These are phyloP conservation scores for Phytophthora litchii DNA, from an alignment of 352 stramenopile species.

Conservation along the genomic window DNA sequence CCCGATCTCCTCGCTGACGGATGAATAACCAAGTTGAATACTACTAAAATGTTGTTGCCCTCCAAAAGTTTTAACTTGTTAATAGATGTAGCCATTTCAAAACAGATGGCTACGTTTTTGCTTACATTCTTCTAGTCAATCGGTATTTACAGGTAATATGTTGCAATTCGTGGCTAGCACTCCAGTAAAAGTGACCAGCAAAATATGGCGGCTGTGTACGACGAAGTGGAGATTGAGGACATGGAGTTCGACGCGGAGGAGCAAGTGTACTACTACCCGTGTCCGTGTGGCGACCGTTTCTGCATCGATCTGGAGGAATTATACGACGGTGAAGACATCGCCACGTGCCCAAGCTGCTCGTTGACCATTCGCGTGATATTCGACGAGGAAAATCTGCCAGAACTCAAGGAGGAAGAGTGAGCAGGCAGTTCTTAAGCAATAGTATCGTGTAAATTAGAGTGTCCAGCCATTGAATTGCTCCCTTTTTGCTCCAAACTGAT, in stretches of 20 bases:
- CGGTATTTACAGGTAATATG: slow-evolving; percentile 18
- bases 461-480: background rate
- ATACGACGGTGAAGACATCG: slow-evolving; percentile 97
- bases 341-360: slow-evolving; percentile 96
- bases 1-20: slow-evolving; percentile 6
- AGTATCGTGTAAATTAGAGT: slow-evolving; percentile 30
- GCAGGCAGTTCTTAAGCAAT: slow-evolving; percentile 2
- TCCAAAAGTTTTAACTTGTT: slow-evolving; percentile 15
- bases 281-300: slow-evolving; percentile 96
- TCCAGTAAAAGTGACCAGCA: slow-evolving; percentile 1
- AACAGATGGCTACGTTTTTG: slow-evolving; percentile 8
- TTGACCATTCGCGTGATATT: slow-evolving; percentile 97
- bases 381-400: slow-evolving; percentile 87
- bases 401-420: slow-evolving; percentile 64
- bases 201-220: slow-evolving; percentile 92
- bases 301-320: slow-evolving; percentile 88
- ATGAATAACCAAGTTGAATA: slow-evolving; percentile 21
- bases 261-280: slow-evolving; percentile 97
- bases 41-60: slow-evolving; percentile 2
- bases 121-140: slow-evolving; percentile 15
- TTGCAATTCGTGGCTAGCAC: slow-evolving; percentile 22
- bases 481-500: too few species aligned
- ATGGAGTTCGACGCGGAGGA: slow-evolving; percentile 96
- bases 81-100: slow-evolving; percentile 13
- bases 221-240: slow-evolving; percentile 99